Base-by-base conservation (phyloP, 139 green algal genomes). In the Picochlorum sp. region DNA sequence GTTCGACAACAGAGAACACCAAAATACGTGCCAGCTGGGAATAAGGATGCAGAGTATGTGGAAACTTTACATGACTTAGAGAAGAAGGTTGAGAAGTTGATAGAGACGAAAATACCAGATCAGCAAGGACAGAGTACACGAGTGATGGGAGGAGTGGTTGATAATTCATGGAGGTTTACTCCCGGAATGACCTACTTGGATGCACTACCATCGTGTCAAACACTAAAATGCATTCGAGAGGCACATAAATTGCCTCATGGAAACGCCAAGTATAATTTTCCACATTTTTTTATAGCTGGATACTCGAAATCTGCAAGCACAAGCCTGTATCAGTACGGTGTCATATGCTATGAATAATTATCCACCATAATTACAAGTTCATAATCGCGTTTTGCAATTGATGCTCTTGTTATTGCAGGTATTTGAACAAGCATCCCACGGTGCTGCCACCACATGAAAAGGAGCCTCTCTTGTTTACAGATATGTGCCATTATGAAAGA, bases 141-240 rank as follows among this genome's bases (percentile, higher is more conserved):
- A n/a, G n/a, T n/a, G n/a, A n/a, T n/a, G n/a, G n/a, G 18, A 22
- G 12, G 39, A 16, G 22, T n/a, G 12, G 39, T 47, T 7, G 39
- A 47, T n/a, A 16, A 47, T 8, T 25, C 39, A 16, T 47, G 39
- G 39, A 47, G 52, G n/a, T 59, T 59, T 14, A 18, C n/a, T 14
- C 52, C 52, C 18, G 35, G 20, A 36, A 50, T 50, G 22, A 28
- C 52, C 9, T 59, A 36, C 0, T 14, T 59, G 14, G 5, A 59
- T 18, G 52, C 52, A 14, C n/a, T 59, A 28, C 20, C 52, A 28
- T 51, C 22, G 9, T 70, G 63, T 43, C 20, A 37, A 8, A 65
- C 53, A 2, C 39, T 70, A 26, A 54, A 59, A 7, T 70, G 63
- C 22, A 50, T 70, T 32, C 16, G 39, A 43, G 63, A 70, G 18